A percentile compares a stretch with the other conserved stretches of the same genome.
Conservation (phyloP, 2,329 filamentous ascomycete genomes). For the Gremmenia infestans region DNA sequence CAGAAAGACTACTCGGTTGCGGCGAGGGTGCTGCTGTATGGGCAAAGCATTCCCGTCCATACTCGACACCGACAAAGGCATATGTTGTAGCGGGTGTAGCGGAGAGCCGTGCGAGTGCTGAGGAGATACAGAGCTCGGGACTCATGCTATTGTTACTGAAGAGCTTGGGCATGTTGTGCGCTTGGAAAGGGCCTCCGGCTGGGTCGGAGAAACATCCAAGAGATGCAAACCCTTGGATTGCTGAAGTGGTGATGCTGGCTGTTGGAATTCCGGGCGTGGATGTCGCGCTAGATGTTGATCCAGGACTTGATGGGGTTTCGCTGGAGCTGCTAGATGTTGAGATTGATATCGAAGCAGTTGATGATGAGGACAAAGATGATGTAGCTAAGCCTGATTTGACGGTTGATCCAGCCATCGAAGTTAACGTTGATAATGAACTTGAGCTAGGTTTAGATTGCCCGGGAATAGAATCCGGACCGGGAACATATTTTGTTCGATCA, state of each 20-base stretch:
- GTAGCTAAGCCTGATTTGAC: not conserved
- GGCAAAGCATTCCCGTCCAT: conserved; percentile 34
- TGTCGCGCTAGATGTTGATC: not conserved
- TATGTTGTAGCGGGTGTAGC: conserved; percentile 27
- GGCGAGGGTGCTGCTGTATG: conserved; percentile 22
- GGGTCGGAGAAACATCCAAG: conserved; percentile 31
- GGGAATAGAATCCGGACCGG: conserved; percentile 10
- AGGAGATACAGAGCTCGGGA: conserved; percentile 32
- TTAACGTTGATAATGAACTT: not conserved
- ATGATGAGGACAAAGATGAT: conserved; percentile 5
- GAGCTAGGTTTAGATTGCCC: not conserved
- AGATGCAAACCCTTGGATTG: conserved; percentile 28
- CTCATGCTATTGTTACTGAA: conserved; percentile 32
- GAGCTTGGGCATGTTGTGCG: conserved; percentile 31
- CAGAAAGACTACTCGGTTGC: conserved; percentile 26
- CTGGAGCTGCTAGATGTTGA: not conserved
- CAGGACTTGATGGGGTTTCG: not conserved
- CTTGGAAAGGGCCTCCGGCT: conserved; percentile 14
- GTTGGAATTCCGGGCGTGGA: conserved; percentile 2
- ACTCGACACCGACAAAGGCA: conserved; percentile 31
- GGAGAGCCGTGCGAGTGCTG: conserved; percentile 27
- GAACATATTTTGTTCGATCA: conserved; percentile 28
- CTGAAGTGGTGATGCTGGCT: not conserved
- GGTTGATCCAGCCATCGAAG: not conserved
- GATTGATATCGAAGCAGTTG: conserved; percentile 12